These are phyloP conservation scores for Hygrophila difformis DNA, from an alignment of 257 asterid genomes.

Conservation along the genomic window DNA sequence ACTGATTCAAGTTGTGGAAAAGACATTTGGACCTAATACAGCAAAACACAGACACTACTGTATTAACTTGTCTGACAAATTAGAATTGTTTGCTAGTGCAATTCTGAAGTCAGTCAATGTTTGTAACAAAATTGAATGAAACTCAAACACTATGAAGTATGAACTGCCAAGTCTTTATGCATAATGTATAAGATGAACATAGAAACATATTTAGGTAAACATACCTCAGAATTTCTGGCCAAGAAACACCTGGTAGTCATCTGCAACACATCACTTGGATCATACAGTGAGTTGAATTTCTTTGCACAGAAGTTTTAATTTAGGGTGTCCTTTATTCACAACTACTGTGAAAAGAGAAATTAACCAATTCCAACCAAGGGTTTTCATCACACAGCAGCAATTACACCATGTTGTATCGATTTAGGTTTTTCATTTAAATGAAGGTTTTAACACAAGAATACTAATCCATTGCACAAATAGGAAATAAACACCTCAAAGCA, in stretches of 20 bases:
- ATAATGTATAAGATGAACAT: no score
- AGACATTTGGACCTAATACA: no score
- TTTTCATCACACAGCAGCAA: no score
- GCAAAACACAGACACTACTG: not conserved
- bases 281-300: not conserved
- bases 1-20: no score
- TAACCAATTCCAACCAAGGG: not conserved
- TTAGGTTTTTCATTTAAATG: no score
- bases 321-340: not conserved
- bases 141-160: not conserved
- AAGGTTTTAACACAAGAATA: no score
- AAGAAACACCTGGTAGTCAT: not conserved
- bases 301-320: not conserved
- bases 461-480: no score
- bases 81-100: not conserved
- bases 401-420: no score
- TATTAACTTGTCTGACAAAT: no score
- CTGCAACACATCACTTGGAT: not conserved
- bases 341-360: not conserved
- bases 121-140: not conserved
- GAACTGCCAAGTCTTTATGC: not conserved
- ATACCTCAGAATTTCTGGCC: not conserved
- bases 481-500: no score
- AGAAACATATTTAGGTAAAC: not conserved
- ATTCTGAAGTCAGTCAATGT: not conserved